phyloP scores from a whole-genome alignment of 331 rosid species.

The Cydonia oblonga region DNA sequence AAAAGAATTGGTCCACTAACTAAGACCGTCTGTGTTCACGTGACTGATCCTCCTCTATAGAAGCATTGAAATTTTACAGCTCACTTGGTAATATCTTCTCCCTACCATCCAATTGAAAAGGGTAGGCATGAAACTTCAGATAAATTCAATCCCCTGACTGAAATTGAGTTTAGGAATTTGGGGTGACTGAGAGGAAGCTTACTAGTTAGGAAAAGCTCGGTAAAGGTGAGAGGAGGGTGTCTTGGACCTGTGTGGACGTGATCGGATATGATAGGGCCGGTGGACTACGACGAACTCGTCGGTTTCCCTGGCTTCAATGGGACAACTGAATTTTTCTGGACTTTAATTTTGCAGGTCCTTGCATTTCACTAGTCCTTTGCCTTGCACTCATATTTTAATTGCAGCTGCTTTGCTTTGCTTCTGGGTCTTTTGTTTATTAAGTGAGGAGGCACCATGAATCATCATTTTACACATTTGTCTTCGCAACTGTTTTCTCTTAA shows the following conservation, averaged over 20 bases:
- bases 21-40: too few species aligned
- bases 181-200: slow-evolving; percentile 48
- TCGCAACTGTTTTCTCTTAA: neutral
- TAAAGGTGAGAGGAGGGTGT: slow-evolving; percentile 57
- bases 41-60: slow-evolving; percentile 37
- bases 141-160: slow-evolving; percentile 52
- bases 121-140: slow-evolving; percentile 74
- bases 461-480: neutral
- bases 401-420: neutral
- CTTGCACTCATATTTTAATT: neutral
- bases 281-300: slow-evolving; percentile 49
- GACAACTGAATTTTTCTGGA: neutral
- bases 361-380: neutral
- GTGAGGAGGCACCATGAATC: neutral
- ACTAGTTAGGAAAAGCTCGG: slow-evolving; percentile 52
- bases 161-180: slow-evolving; percentile 41
- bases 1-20: too few species aligned
- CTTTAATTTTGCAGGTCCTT: slow-evolving; percentile 2
- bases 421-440: neutral
- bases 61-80: slow-evolving; percentile 55
- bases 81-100: slow-evolving; percentile 47
- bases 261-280: slow-evolving; percentile 35
- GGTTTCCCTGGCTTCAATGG: neutral
- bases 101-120: slow-evolving; percentile 74
- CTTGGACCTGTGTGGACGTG: slow-evolving; percentile 56